These are phyloP conservation scores for Cornus kousa DNA, from an alignment of 148 eudicot species.

Conservation along the genomic window DNA sequence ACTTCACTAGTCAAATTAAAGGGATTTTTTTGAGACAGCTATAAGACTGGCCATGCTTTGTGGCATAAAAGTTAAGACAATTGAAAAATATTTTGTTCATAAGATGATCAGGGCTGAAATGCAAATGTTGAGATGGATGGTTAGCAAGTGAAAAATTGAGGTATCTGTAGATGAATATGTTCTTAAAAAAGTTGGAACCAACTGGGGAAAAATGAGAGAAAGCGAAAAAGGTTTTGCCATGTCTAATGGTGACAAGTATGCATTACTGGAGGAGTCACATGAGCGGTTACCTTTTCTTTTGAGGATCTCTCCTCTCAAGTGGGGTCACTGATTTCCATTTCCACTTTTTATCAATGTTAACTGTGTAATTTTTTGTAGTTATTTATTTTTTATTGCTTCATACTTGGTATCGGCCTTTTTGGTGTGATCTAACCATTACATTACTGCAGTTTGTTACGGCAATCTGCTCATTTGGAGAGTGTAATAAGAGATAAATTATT, in stretches of 20 bases:
- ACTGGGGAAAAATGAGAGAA: too few species aligned
- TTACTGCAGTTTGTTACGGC: constrained; percentile 68
- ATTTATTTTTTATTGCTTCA: background rate
- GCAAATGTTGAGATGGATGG: background rate
- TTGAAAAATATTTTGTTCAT: background rate
- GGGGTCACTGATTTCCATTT: background rate
- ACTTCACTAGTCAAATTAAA: constrained; percentile 1
- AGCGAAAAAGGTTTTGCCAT: too few species aligned
- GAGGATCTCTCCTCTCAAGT: background rate
- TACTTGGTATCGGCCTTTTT: constrained; percentile 2
- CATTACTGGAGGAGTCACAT: too few species aligned
- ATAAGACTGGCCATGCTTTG: background rate
- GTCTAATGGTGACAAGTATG: too few species aligned
- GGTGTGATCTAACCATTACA: constrained; percentile 7
- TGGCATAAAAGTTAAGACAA: background rate
- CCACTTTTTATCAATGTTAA: background rate
- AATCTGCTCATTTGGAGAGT: constrained; percentile 86
- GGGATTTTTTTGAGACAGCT: background rate
- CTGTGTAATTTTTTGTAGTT: constrained; percentile 1
- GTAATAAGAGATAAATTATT: constrained; percentile 77
- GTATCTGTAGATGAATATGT: background rate
- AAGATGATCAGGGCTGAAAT: background rate
- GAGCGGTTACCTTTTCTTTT: background rate
- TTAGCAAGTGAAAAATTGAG: background rate
- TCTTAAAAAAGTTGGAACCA: background rate